Percentiles rank a stretch among this genome's conserved stretches.
phyloP scores from a whole-genome alignment of 495 filamentous ascomycete species.

The Penicillium crystallinum region DNA sequence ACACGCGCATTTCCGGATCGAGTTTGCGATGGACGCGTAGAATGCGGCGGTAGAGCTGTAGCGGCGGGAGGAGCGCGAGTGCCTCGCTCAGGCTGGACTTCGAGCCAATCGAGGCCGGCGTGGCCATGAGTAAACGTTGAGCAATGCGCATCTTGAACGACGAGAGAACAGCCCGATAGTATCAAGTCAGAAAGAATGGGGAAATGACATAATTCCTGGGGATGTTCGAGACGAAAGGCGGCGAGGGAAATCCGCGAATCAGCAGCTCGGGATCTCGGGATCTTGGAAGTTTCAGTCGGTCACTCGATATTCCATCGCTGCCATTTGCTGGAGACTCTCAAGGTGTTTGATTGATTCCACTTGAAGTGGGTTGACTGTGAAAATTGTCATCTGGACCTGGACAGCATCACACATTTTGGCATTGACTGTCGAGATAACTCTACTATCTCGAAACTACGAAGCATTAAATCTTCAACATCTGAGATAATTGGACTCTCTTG shows the following conservation, averaged over 20 bases:
- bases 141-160: conserved; percentile 27
- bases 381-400: not conserved
- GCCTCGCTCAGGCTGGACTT: conserved; percentile 51
- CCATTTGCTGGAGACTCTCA: not conserved
- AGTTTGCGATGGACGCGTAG: conserved; percentile 83
- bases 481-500: not conserved
- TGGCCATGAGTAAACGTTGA: conserved; percentile 41
- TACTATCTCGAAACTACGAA: not conserved
- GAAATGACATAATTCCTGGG: conserved; percentile 30
- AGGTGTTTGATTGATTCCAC: not conserved
- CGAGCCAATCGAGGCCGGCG: conserved; percentile 42
- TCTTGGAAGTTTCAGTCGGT: not conserved
- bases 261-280: conserved; percentile 8
- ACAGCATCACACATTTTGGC: too few relatives aligned
- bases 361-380: not conserved
- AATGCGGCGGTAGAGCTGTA: conserved; percentile 82
- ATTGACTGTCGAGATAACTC: not conserved
- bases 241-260: conserved; percentile 18
- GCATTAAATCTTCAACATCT: not conserved
- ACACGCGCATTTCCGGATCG: conserved; percentile 63
- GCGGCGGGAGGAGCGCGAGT: conserved; percentile 80
- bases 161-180: conserved; percentile 8
- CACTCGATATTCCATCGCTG: not conserved
- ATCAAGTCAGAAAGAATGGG: not conserved
- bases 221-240: conserved; percentile 20